A percentile compares a stretch with the other conserved stretches of the same genome.
These are phyloP conservation scores for Wickerhamomyces alni DNA, from an alignment of 805 yeast species.

Conservation along the genomic window DNA sequence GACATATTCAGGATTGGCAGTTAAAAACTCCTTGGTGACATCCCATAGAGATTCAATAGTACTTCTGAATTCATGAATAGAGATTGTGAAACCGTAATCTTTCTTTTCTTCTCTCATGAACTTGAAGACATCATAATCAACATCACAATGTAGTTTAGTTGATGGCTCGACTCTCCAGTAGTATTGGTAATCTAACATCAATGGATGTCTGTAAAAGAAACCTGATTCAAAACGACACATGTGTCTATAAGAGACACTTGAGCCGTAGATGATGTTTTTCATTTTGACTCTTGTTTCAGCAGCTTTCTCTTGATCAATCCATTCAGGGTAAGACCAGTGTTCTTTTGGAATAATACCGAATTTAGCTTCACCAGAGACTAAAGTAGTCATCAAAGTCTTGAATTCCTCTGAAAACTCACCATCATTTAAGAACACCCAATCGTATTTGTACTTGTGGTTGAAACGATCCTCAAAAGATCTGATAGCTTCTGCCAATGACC, in stretches of 20 bases:
- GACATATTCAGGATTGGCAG: conserved; percentile 52
- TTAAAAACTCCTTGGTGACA: conserved; percentile 55
- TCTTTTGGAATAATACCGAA: conserved; percentile 79
- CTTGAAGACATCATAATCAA: conserved; percentile 74
- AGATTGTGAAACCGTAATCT: conserved; percentile 71
- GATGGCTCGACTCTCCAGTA: conserved; percentile 96
- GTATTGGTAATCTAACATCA: conserved; percentile 73
- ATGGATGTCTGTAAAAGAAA: conserved; percentile 74
- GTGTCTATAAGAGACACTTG: conserved; percentile 67
- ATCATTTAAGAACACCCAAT: conserved; percentile 94
- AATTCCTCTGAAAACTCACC: conserved; percentile 80
- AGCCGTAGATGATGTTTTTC: conserved; percentile 58
- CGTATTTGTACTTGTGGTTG: conserved; percentile 74
- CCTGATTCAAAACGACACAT: conserved; percentile 94
- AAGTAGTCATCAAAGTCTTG: conserved; percentile 54
- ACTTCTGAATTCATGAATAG: conserved; percentile 65
- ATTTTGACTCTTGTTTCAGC: conserved; percentile 49
- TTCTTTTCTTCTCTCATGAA: conserved; percentile 74
- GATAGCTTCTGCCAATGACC: conserved; percentile 56
- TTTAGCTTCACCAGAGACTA: conserved; percentile 70
- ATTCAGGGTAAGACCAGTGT: conserved; percentile 83
- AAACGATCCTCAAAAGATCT: conserved; percentile 85
- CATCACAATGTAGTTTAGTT: conserved; percentile 73
- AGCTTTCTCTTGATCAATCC: conserved; percentile 70
- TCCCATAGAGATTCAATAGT: conserved; percentile 79